Conservation (phyloP, 1,284 basidiomycete species). For the Boletus holoroseus region DNA sequence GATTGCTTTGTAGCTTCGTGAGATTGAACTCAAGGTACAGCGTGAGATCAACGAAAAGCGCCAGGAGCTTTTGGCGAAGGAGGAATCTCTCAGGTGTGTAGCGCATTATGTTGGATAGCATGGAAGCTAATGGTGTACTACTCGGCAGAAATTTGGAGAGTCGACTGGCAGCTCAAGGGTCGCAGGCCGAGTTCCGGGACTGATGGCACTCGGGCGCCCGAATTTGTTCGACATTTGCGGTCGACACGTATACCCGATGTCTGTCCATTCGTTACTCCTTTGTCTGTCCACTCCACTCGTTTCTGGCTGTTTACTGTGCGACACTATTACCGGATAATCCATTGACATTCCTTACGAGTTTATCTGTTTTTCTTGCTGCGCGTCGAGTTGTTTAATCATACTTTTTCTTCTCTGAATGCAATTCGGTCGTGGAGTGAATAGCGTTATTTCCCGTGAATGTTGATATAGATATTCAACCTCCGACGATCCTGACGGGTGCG, state of each 20-base stretch:
- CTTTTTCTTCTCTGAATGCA: slow-evolving; percentile 12
- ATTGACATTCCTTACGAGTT: slow-evolving; percentile 35
- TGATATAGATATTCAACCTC: slow-evolving; percentile 29
- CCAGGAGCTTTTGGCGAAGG: slow-evolving; percentile 92
- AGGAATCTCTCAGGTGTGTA: slow-evolving; percentile 76
- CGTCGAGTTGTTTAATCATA: slow-evolving; percentile 26
- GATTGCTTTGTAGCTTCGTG: slow-evolving; percentile 64
- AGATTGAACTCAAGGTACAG: slow-evolving; percentile 97
- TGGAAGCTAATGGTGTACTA: slow-evolving; percentile 12
- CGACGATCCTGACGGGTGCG: slow-evolving; percentile 21
- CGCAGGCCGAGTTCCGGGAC: slow-evolving; percentile 58
- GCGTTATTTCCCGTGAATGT: slow-evolving; percentile 1
- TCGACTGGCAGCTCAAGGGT: slow-evolving; percentile 81
- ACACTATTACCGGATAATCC: slow-evolving; percentile 35
- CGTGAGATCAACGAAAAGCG: slow-evolving; percentile 98
- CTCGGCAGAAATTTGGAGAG: slow-evolving; percentile 75
- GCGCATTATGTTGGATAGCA: neutral
- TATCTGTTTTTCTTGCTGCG: slow-evolving; percentile 31
- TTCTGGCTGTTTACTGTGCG: slow-evolving; percentile 33
- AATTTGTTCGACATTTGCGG: slow-evolving; percentile 23
- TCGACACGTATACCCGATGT: slow-evolving; percentile 34
- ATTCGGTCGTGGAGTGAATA: slow-evolving; percentile 11
- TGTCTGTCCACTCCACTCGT: slow-evolving; percentile 29
- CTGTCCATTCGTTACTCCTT: slow-evolving; percentile 33
- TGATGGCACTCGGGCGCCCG: slow-evolving; percentile 30